A percentile compares a stretch with the other conserved stretches of the same genome.
Evolutionary conservation across 202 grass and related monocot species (phyloP).

Genomic region (Tripidium arundinaceum): DNA sequence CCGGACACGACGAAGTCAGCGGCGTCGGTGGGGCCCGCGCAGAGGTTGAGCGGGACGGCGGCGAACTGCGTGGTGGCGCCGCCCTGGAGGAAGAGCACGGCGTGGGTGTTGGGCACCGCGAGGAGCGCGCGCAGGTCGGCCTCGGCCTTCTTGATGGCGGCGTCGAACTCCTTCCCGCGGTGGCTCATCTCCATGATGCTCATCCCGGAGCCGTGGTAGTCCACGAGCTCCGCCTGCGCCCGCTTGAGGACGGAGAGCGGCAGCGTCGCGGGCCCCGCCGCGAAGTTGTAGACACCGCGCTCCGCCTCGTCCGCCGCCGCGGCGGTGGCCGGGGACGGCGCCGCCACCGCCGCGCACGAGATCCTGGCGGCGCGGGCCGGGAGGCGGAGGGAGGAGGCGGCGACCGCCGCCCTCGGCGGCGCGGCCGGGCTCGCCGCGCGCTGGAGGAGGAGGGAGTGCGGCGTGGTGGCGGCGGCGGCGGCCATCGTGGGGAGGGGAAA

Average conservation of each 20-base stretch:
- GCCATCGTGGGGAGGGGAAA: not conserved
- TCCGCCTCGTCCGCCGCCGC: slow-evolving; percentile 30
- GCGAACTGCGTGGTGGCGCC: slow-evolving; percentile 89
- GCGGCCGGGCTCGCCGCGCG: slow-evolving; percentile 4
- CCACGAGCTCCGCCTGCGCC: slow-evolving; percentile 83
- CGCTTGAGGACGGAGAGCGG: slow-evolving; percentile 65
- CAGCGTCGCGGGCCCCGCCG: slow-evolving; percentile 75
- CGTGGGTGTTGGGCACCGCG: slow-evolving; percentile 59
- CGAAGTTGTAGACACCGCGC: slow-evolving; percentile 85
- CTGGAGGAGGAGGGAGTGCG: slow-evolving; percentile 41
- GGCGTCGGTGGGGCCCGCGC: slow-evolving; percentile 29
- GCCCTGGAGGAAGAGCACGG: slow-evolving; percentile 92
- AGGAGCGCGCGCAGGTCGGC: slow-evolving; percentile 72
- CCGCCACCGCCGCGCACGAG: slow-evolving; percentile 52
- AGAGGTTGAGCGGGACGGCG: slow-evolving; percentile 83
- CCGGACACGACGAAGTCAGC: slow-evolving; percentile 81
- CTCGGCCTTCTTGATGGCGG: slow-evolving; percentile 94
- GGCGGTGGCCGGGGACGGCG: slow-evolving; percentile 10
- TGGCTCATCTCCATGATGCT: slow-evolving; percentile 99
- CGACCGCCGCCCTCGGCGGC: not conserved
- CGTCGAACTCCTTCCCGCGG: slow-evolving; percentile 91
- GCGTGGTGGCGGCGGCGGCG: slow-evolving; percentile 25
- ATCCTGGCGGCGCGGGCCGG: slow-evolving; percentile 28
- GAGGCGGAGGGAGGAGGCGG: slow-evolving; percentile 18
- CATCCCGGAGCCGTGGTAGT: slow-evolving; percentile 90